Evolutionary conservation across 164 flowering plant genomes (phyloP).

Genomic region (Platanus orientalis): DNA sequence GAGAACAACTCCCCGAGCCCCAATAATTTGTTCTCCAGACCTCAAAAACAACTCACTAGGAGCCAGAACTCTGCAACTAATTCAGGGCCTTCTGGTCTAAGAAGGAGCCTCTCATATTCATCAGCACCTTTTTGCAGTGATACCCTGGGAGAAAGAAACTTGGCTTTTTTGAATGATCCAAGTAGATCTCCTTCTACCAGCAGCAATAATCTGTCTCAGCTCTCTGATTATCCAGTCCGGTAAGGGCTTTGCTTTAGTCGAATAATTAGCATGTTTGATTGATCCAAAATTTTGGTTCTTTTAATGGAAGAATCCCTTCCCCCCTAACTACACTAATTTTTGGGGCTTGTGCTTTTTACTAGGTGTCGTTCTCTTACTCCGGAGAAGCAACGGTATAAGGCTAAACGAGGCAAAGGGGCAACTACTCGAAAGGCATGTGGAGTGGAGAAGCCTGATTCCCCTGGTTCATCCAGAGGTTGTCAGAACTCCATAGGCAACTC

Average conservation of each 20-base stretch:
- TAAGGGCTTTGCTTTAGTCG: not conserved
- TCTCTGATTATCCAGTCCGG: too few relatives aligned
- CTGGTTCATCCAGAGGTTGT: slow-evolving; percentile 28
- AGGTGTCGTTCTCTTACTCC: too few relatives aligned
- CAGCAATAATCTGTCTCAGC: too few relatives aligned
- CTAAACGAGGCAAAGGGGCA: too few relatives aligned
- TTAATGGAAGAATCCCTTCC: too few relatives aligned
- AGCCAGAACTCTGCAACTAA: slow-evolving; percentile 22
- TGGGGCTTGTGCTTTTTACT: too few relatives aligned
- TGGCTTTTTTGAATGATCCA: slow-evolving; percentile 21
- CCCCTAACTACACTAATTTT: too few relatives aligned
- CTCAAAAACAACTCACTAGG: slow-evolving; percentile 32
- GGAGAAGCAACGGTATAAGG: too few relatives aligned
- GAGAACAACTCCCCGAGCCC: slow-evolving; percentile 21
- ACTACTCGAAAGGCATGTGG: slow-evolving; percentile 4
- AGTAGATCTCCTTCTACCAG: slow-evolving; percentile 38
- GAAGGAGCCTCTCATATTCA: slow-evolving; percentile 77
- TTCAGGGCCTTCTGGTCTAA: slow-evolving; percentile 33
- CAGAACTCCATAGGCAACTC: slow-evolving; percentile 48
- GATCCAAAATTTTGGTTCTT: not conserved
- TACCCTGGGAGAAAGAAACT: slow-evolving; percentile 25
- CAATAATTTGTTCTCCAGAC: slow-evolving; percentile 20
- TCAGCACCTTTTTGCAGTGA: slow-evolving; percentile 39
- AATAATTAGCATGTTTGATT: not conserved
- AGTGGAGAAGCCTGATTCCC: slow-evolving; percentile 31